phyloP scores from a whole-genome alignment of 805 yeast species.

The Ogataea siamensis region DNA sequence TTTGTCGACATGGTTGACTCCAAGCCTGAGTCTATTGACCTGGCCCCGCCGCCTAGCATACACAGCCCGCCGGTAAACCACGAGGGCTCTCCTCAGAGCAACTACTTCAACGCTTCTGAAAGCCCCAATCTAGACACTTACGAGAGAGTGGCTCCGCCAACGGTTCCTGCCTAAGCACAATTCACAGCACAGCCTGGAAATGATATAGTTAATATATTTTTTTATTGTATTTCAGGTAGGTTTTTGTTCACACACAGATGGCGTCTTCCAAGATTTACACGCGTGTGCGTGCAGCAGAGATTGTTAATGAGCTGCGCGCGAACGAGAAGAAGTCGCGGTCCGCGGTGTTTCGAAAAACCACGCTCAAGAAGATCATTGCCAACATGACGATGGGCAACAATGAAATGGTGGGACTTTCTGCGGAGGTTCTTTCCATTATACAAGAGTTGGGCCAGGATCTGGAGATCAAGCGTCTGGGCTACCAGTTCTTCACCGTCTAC shows the following conservation, averaged over 20 bases:
- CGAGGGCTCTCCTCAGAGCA: background rate
- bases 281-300: slow-evolving; percentile 31
- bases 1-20: slow-evolving; percentile 21
- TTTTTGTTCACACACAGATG: slow-evolving; percentile 15
- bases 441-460: slow-evolving; percentile 45
- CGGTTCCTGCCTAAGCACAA: slow-evolving; percentile 3
- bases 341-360: slow-evolving; percentile 39
- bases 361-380: slow-evolving; percentile 73
- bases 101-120: slow-evolving; percentile 3
- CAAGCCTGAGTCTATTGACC: slow-evolving; percentile 8
- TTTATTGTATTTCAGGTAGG: background rate
- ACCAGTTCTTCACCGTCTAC: slow-evolving; percentile 61
- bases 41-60: slow-evolving; percentile 4
- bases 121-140: slow-evolving; percentile 4
- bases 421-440: slow-evolving; percentile 58
- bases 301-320: slow-evolving; percentile 30
- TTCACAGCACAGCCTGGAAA: background rate
- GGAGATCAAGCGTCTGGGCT: slow-evolving; percentile 70
- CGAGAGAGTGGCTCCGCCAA: slow-evolving; percentile 2
- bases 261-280: slow-evolving; percentile 30
- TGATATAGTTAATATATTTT: background rate
- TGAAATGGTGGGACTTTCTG: slow-evolving; percentile 67
- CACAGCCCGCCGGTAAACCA: background rate
- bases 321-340: slow-evolving; percentile 40
- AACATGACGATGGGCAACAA: slow-evolving; percentile 79